These are phyloP conservation scores for Marchantia polymorpha DNA, from an alignment of 225 moss, liverwort and hornwort genomes.

Conservation along the genomic window DNA sequence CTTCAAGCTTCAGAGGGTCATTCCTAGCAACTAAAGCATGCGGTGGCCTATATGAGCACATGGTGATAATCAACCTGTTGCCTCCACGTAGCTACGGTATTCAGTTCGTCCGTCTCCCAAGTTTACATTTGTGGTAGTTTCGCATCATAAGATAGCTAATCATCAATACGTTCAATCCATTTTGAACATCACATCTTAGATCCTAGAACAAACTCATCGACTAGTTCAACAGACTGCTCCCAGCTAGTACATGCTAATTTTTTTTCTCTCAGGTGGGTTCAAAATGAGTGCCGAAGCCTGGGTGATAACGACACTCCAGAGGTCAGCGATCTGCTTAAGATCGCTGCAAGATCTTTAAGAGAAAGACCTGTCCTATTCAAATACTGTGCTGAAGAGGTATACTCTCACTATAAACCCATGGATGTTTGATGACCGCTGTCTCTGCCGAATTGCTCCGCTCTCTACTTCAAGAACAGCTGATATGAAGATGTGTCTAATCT, in stretches of 20 bases:
- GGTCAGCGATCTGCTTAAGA: conserved; percentile 87
- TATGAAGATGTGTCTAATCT: not conserved
- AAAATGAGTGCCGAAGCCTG: conserved; percentile 95
- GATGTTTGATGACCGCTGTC: not conserved
- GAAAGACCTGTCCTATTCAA: conserved; percentile 97
- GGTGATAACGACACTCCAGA: conserved; percentile 98
- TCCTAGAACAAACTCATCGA: not conserved
- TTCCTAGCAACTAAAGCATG: no score
- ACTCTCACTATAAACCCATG: not conserved
- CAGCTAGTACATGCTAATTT: not conserved
- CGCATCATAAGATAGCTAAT: not conserved
- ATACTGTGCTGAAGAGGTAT: conserved; percentile 92
- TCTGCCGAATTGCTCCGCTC: not conserved
- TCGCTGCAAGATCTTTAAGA: conserved; percentile 81
- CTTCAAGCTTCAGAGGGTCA: no score
- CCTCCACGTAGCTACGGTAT: no score
- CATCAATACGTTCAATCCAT: not conserved
- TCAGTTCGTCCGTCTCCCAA: not conserved
- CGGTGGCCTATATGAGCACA: no score
- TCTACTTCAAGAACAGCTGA: not conserved
- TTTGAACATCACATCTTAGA: not conserved
- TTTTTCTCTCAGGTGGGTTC: conserved; percentile 69
- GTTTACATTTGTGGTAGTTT: not conserved
- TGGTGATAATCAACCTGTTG: no score
- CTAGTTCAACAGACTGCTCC: not conserved